A percentile compares a stretch with the other conserved stretches of the same genome.
Conservation (phyloP, 2,329 filamentous ascomycete genomes). For the Neobulgaria alba region DNA sequence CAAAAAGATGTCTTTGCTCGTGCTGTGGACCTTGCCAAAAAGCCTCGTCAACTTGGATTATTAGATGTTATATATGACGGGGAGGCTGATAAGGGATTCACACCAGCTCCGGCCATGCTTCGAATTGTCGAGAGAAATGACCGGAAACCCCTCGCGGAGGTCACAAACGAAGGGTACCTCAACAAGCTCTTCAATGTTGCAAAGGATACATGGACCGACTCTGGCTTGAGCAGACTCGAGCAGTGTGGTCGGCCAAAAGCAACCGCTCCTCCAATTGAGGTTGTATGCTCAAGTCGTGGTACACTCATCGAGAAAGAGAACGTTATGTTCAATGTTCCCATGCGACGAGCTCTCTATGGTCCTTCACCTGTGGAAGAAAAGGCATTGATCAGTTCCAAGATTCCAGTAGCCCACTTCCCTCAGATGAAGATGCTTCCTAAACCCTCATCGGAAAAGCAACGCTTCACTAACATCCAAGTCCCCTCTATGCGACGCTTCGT, state of each 20-base stretch:
- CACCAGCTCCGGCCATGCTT: slow-evolving; percentile 70
- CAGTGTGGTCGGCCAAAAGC: slow-evolving; percentile 71
- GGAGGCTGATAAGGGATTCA: slow-evolving; percentile 50
- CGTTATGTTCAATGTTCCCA: slow-evolving; percentile 66
- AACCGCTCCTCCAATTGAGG: slow-evolving; percentile 76
- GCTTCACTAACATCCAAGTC: slow-evolving; percentile 84
- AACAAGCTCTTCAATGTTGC: slow-evolving; percentile 73
- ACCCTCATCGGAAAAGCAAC: slow-evolving; percentile 71
- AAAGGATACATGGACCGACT: slow-evolving; percentile 51
- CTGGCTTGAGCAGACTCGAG: slow-evolving; percentile 71
- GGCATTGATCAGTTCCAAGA: slow-evolving; percentile 63
- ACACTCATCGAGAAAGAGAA: slow-evolving; percentile 58
- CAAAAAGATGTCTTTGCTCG: slow-evolving; percentile 66
- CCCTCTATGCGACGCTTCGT: slow-evolving; percentile 97
- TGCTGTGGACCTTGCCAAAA: slow-evolving; percentile 50
- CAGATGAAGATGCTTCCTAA: slow-evolving; percentile 59
- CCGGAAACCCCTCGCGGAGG: slow-evolving; percentile 56
- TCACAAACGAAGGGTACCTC: slow-evolving; percentile 65
- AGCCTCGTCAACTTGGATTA: slow-evolving; percentile 51
- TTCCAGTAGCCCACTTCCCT: slow-evolving; percentile 58
- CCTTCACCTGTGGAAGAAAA: slow-evolving; percentile 57
- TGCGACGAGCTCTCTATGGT: slow-evolving; percentile 70
- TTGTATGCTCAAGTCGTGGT: slow-evolving; percentile 64
- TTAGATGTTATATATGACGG: slow-evolving; percentile 66
- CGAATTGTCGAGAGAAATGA: slow-evolving; percentile 67